A percentile compares a stretch with the other conserved stretches of the same genome.
Evolutionary conservation across 2,329 filamentous ascomycete genomes (phyloP).

Genomic region (Pestalotiopsis sp.): DNA sequence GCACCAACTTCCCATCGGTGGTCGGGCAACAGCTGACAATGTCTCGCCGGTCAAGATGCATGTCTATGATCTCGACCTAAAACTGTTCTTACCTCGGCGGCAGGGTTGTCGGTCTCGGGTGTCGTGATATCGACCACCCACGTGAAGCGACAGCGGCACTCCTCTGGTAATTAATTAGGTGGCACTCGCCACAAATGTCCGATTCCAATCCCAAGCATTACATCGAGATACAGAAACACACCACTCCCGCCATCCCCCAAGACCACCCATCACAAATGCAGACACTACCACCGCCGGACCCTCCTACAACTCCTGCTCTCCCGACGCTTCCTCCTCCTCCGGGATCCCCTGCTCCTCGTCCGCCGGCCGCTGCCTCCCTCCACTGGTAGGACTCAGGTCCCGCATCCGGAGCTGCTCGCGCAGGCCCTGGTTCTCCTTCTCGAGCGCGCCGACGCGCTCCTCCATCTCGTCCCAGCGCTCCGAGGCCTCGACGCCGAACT

Average conservation of each 20-base stretch:
- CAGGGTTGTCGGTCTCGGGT: no score
- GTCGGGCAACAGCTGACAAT: no score
- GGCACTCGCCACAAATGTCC: no score
- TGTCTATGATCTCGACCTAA: no score
- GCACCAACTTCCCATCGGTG: no score
- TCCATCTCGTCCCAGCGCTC: slow-evolving; percentile 64
- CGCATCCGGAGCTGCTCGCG: slow-evolving; percentile 17
- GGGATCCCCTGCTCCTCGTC: not conserved
- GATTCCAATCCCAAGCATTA: no score
- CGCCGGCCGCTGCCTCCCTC: not conserved
- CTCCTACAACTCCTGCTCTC: not conserved
- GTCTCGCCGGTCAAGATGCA: no score
- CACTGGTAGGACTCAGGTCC: not conserved
- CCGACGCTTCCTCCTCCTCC: not conserved
- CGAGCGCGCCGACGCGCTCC: slow-evolving; percentile 51
- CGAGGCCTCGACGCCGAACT: slow-evolving; percentile 63
- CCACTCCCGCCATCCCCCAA: not conserved
- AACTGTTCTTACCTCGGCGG: no score
- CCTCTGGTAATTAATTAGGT: no score
- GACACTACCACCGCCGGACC: not conserved
- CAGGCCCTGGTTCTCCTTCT: slow-evolving; percentile 45
- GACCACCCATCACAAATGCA: not conserved
- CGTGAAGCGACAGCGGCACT: no score
- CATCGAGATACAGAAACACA: no score
- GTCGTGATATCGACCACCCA: no score